Evolutionary conservation across 495 filamentous ascomycete species (phyloP).

Genomic region (Neurospora sp.): DNA sequence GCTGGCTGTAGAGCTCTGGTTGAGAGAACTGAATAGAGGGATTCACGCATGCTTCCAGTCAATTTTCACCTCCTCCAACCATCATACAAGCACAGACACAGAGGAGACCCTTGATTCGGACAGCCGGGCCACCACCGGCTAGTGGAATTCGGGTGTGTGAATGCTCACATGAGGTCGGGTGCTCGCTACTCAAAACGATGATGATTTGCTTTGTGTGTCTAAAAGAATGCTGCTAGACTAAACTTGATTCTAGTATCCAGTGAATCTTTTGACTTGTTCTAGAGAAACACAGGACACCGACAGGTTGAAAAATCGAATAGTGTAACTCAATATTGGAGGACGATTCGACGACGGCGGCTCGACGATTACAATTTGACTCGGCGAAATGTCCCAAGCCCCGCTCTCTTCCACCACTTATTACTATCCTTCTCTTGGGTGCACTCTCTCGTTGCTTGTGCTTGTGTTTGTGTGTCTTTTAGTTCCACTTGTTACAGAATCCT

Average conservation of each 20-base stretch:
- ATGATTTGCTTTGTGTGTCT: neutral
- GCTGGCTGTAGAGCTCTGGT: no score
- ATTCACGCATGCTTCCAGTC: neutral
- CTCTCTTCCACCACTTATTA: neutral
- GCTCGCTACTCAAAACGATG: no score
- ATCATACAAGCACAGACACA: neutral
- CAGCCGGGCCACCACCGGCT: no score
- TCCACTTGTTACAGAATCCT: neutral
- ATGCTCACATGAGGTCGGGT: neutral
- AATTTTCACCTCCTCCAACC: neutral
- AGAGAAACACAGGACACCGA: no score
- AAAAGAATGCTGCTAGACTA: neutral
- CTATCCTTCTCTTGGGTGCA: neutral
- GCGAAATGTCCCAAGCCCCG: neutral
- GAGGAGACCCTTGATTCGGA: neutral
- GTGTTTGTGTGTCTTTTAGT: neutral
- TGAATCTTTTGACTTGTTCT: neutral
- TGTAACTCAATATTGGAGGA: neutral
- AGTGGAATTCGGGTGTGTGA: no score
- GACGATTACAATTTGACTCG: neutral
- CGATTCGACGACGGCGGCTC: neutral
- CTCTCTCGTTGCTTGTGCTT: neutral
- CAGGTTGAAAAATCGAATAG: neutral
- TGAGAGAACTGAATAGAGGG: no score
- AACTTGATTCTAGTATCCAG: neutral